Conservation (phyloP, 2,329 filamentous ascomycete genomes). For the Endothia cerciana region DNA sequence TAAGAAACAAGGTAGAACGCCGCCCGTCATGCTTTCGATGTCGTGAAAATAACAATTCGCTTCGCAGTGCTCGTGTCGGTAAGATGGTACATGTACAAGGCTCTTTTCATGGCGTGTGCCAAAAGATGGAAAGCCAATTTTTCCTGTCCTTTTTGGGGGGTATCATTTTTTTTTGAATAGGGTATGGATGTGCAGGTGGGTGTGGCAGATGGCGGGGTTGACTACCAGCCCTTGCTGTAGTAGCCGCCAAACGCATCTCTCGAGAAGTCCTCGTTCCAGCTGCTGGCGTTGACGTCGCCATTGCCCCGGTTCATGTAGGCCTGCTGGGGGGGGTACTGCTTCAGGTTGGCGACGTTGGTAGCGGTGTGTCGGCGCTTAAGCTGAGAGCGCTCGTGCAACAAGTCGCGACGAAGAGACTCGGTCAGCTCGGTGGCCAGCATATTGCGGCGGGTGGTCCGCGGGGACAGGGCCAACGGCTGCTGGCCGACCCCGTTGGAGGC, state of each 20-base stretch:
- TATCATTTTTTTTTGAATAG: slow-evolving; percentile 7
- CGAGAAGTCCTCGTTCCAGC: slow-evolving; percentile 86
- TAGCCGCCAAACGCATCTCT: slow-evolving; percentile 79
- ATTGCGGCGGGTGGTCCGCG: slow-evolving; percentile 87
- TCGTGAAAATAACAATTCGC: slow-evolving; percentile 25
- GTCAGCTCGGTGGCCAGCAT: slow-evolving; percentile 96
- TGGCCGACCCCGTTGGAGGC: slow-evolving; percentile 68
- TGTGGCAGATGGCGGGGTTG: slow-evolving; percentile 19
- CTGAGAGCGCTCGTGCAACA: slow-evolving; percentile 94
- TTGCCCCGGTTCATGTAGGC: slow-evolving; percentile 60
- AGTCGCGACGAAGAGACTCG: slow-evolving; percentile 86
- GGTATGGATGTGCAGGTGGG: slow-evolving; percentile 1
- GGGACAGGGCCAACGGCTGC: slow-evolving; percentile 71
- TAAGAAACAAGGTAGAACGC: slow-evolving; percentile 18
- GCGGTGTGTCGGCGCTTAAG: slow-evolving; percentile 90
- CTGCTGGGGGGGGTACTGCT: slow-evolving; percentile 76
- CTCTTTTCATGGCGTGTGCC: slow-evolving; percentile 20
- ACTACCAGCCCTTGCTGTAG: slow-evolving; percentile 82
- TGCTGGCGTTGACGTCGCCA: slow-evolving; percentile 68
- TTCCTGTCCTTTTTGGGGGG: slow-evolving; percentile 21
- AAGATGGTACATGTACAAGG: slow-evolving; percentile 24
- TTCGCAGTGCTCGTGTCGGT: slow-evolving; percentile 27
- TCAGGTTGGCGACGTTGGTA: slow-evolving; percentile 86
- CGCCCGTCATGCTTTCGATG: slow-evolving; percentile 25
- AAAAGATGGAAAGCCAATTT: slow-evolving; percentile 19